A percentile compares a stretch with the other conserved stretches of the same genome.
phyloP scores from a whole-genome alignment of 768 basidiomycete genomes.

The Leccinum subgranulosum region DNA sequence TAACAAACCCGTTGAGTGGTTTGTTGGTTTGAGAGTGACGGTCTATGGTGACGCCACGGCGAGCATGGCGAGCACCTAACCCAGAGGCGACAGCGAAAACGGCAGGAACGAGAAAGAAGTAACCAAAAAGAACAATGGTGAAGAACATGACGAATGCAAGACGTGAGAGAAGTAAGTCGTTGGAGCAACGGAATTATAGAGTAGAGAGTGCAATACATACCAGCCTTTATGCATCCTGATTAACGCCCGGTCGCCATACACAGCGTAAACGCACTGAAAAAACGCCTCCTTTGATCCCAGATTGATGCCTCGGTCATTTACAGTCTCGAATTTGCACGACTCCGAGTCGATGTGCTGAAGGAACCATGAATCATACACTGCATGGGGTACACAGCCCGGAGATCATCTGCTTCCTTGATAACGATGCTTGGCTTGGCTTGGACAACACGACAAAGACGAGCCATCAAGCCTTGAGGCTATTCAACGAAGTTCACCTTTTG shows the following conservation, averaged over 20 bases:
- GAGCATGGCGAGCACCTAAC: not conserved
- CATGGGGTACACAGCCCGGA: not conserved
- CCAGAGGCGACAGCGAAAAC: not conserved
- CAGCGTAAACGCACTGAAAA: not conserved
- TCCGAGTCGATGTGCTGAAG: not conserved
- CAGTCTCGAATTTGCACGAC: not conserved
- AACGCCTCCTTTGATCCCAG: not conserved
- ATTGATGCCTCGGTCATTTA: not conserved
- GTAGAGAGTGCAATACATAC: not conserved
- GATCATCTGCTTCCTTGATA: not conserved
- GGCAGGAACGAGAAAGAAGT: not conserved
- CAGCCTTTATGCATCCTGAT: not conserved
- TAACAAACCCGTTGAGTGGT: not conserved
- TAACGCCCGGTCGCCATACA: not conserved
- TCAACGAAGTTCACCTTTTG: not conserved
- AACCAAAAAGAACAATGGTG: not conserved
- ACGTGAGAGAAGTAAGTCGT: not conserved
- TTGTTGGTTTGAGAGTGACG: not conserved
- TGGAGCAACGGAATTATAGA: not conserved
- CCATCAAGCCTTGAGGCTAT: not conserved
- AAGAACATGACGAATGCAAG: not conserved
- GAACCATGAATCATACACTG: not conserved
- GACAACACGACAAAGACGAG: not conserved
- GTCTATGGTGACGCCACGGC: not conserved
- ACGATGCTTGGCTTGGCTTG: not conserved